Conservation (phyloP, 805 yeast species). For the Ogataea salicorniae region DNA sequence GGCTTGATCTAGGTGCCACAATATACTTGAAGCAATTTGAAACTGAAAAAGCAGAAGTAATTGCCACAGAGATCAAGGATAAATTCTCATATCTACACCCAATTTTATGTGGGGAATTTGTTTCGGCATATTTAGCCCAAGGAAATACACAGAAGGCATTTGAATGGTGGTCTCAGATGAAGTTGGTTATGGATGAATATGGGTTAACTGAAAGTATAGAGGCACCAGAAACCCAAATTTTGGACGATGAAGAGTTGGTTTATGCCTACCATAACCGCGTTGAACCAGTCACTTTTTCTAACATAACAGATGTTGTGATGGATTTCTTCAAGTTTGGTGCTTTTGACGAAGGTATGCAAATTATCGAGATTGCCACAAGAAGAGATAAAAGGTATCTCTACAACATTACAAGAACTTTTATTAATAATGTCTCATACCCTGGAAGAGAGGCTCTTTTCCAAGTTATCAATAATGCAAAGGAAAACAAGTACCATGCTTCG, state of each 20-base stretch:
- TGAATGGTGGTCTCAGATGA: slow-evolving; percentile 30
- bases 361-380: slow-evolving; percentile 16
- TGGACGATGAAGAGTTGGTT: slow-evolving; percentile 18
- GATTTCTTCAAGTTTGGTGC: slow-evolving; percentile 16
- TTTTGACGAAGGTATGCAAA: slow-evolving; percentile 18
- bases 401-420: slow-evolving; percentile 16
- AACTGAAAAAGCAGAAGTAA: slow-evolving; percentile 32
- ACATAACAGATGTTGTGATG: slow-evolving; percentile 22
- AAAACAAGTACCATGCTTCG: slow-evolving; percentile 10
- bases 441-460: slow-evolving; percentile 21
- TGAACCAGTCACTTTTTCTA: slow-evolving; percentile 24
- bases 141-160: slow-evolving; percentile 25
- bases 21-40: slow-evolving; percentile 33
- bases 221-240: slow-evolving; percentile 18
- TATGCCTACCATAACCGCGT: slow-evolving; percentile 26
- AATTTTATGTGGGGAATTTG: slow-evolving; percentile 31
- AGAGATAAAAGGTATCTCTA: slow-evolving; percentile 20
- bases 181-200: slow-evolving; percentile 21
- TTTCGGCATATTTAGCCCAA: slow-evolving; percentile 29
- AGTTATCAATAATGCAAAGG: slow-evolving; percentile 6
- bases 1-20: slow-evolving; percentile 47
- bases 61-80: slow-evolving; percentile 26
- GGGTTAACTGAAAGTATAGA: slow-evolving; percentile 18
- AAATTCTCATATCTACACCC: slow-evolving; percentile 34
- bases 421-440: slow-evolving; percentile 14